Base-by-base conservation (phyloP, 257 asterid species). In the Rehmannia glutinosa region DNA sequence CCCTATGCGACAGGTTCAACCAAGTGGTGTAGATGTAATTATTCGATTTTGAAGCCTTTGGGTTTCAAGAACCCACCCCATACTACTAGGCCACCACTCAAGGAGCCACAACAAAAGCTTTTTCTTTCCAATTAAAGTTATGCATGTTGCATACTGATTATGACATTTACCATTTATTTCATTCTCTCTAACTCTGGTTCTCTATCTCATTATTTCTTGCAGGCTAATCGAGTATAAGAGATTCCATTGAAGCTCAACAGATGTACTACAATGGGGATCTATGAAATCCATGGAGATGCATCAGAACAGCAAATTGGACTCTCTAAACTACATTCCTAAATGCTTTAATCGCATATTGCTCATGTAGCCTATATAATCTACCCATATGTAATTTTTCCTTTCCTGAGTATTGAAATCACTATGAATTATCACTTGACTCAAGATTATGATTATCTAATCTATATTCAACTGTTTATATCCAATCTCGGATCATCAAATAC, bases 171-270 rank as follows among this genome's bases (percentile, higher is more conserved):
- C 38, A 19, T 25, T 6, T 36, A n/a, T 21, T 6, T 71, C 6
- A 16, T 42, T n/a, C n/a, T n/a, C 6, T 33, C 33, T 19, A 13
- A 33, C 25, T 39, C 39, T 20, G 1, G 11, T 5, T 52, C 20
- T 1, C 15, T 28, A n/a, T n/a, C n/a, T n/a, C n/a, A n/a, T 42
- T 9, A 3, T 33, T 53, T 46, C 27, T 55, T 54, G 71, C 75
- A 74, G 71, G 75, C 28, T 33, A 47, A 24, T 62, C 28, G n/a
- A 62, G 45, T 39, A 27, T 6, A 19, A 66, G 57, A 49, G 15
- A 51, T 25, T 17, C 53, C 45, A 36, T 12, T 13, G 28, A 33
- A 53, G 15, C 6, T 20, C 27, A 4, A 24, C n/a, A n/a, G n/a
- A n/a, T n/a, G n/a, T n/a, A n/a, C n/a, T n/a, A n/a, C n/a, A n/a